phyloP scores from a whole-genome alignment of 2,329 filamentous ascomycete species.

The Botrytis sinoallii region DNA sequence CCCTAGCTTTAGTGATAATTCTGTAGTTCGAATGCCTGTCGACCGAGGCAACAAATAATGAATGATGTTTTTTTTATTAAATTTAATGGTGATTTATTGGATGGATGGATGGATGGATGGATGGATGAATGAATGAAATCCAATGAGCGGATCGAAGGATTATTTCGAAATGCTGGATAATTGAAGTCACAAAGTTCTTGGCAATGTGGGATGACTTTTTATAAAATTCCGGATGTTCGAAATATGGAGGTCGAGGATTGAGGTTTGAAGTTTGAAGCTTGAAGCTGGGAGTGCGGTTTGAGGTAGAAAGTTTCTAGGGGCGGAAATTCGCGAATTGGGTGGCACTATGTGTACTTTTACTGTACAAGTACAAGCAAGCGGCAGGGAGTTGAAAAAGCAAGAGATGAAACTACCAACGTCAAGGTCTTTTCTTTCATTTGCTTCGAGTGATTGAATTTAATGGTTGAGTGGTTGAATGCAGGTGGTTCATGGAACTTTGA shows the following conservation, averaged over 20 bases:
- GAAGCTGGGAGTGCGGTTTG: background rate
- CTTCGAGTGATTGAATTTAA: background rate
- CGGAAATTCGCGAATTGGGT: background rate
- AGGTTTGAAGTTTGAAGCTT: background rate
- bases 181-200: slow-evolving; percentile 13
- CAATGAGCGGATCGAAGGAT: background rate
- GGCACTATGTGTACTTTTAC: background rate
- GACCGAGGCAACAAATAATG: slow-evolving; percentile 15
- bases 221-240: background rate
- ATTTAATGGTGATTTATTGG: background rate
- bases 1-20: slow-evolving; percentile 21
- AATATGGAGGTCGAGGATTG: background rate
- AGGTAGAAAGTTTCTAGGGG: background rate
- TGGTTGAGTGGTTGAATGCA: background rate
- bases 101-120: background rate
- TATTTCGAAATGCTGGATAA: slow-evolving; percentile 1
- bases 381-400: background rate
- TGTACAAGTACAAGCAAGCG: background rate
- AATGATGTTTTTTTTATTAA: background rate
- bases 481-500: slow-evolving; percentile 5
- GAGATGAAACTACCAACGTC: slow-evolving; percentile 7
- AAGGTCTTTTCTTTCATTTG: background rate
- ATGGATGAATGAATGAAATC: background rate
- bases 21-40: slow-evolving; percentile 10
- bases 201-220: slow-evolving; percentile 13